These are phyloP conservation scores for Penicillium fuscoglaucum DNA, from an alignment of 2,329 filamentous ascomycete genomes.

Conservation along the genomic window DNA sequence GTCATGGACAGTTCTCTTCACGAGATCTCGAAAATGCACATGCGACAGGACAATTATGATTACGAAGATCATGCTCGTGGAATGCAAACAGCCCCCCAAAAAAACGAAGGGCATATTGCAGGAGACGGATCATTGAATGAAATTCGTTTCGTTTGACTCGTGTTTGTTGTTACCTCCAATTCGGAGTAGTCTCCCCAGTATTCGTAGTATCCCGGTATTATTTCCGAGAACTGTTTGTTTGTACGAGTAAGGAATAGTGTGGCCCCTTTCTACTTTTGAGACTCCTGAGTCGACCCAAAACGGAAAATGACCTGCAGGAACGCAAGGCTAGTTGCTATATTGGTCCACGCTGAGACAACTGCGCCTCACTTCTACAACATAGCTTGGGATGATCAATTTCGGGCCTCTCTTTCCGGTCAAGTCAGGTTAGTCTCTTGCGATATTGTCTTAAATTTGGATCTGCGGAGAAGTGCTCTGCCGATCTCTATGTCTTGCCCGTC, in stretches of 20 bases:
- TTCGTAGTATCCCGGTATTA: neutral
- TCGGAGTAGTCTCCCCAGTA: neutral
- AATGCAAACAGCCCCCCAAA: neutral
- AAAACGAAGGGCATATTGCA: neutral
- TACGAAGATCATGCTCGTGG: constrained; percentile 4
- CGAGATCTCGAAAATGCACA: constrained; percentile 5
- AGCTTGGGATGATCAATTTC: neutral
- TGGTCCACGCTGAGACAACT: constrained; percentile 9
- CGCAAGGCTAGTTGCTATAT: neutral
- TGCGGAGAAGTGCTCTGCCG: neutral
- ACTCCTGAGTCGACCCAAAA: neutral
- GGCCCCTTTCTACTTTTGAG: neutral
- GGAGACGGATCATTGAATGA: neutral
- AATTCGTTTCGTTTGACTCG: neutral
- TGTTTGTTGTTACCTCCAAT: neutral
- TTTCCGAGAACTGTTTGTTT: neutral
- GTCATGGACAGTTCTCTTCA: constrained; percentile 3
- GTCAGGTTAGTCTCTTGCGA: no score
- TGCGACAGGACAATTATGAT: constrained; percentile 7
- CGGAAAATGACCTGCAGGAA: neutral
- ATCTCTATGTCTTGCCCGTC: neutral
- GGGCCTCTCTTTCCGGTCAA: neutral
- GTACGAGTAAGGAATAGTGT: neutral
- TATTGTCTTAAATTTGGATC: neutral
- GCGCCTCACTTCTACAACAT: neutral